Percentiles rank a stretch among this genome's conserved stretches.
Conservation (phyloP, 257 asterid genomes). For the Primulina huaijiensis region DNA sequence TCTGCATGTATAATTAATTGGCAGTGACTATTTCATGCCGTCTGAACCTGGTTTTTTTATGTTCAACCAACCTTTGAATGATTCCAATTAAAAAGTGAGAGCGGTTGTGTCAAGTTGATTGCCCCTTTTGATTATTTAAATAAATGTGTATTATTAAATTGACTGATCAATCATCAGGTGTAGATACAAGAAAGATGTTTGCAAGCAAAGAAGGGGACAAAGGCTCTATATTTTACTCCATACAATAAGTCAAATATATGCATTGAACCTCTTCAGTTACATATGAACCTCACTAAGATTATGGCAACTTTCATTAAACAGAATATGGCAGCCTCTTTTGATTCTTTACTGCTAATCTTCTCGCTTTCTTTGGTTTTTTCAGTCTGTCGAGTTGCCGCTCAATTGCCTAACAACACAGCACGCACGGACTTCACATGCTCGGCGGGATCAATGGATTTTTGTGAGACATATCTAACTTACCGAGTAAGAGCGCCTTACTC, state of each 20-base stretch:
- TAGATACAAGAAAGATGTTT: conserved; percentile 18
- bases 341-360: conserved; percentile 22
- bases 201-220: conserved; percentile 22
- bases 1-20: conserved; percentile 25
- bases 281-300: neutral
- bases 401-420: conserved; percentile 25
- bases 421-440: conserved; percentile 54
- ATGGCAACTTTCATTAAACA: neutral
- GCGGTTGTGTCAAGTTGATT: neutral
- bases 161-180: conserved; percentile 7
- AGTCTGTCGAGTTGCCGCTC: conserved; percentile 32
- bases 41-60: conserved; percentile 28
- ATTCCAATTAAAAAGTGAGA: conserved; percentile 16
- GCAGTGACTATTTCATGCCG: conserved; percentile 40
- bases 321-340: conserved; percentile 42
- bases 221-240: conserved; percentile 12
- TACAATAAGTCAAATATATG: neutral
- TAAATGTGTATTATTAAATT: neutral
- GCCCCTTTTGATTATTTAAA: too few relatives aligned
- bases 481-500: conserved; percentile 51
- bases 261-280: neutral
- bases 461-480: conserved; percentile 59
- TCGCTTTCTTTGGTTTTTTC: conserved; percentile 31
- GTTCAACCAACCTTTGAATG: conserved; percentile 23
- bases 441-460: conserved; percentile 29